Conservation (phyloP, 129 eudicot genomes). For the Centrapalus pauciflorus region DNA sequence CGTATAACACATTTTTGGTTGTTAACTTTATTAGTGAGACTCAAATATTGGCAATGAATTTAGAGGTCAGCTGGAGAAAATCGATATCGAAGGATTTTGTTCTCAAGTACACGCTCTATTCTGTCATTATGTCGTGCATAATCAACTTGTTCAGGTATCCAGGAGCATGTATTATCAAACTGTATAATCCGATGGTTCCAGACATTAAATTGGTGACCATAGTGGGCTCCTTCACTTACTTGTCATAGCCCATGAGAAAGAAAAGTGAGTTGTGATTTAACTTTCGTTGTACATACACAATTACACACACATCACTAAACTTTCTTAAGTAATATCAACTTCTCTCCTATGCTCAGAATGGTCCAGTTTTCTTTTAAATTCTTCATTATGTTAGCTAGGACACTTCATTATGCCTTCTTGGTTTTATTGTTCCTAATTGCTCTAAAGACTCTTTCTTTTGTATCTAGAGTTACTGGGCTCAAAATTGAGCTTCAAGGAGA, state of each 20-base stretch:
- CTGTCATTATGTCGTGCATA: conserved; percentile 77
- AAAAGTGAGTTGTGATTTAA: conserved; percentile 51
- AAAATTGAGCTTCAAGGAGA: conserved; percentile 95
- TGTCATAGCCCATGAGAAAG: conserved; percentile 93
- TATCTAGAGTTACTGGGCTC: conserved; percentile 87
- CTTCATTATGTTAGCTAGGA: no score
- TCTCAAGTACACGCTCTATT: conserved; percentile 84
- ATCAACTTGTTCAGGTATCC: conserved; percentile 84
- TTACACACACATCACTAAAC: background rate
- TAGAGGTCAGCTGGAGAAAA: conserved; percentile 86
- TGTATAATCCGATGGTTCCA: conserved; percentile 81
- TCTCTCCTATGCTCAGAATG: background rate
- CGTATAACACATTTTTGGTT: conserved; percentile 85
- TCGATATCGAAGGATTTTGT: conserved; percentile 83
- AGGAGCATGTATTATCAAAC: background rate
- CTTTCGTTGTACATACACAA: background rate
- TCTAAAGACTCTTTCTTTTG: conserved; percentile 7
- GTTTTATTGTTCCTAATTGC: background rate
- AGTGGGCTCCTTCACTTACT: conserved; percentile 93
- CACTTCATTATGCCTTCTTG: background rate
- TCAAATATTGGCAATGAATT: conserved; percentile 84
- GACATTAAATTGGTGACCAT: conserved; percentile 92
- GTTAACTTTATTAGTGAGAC: conserved; percentile 93
- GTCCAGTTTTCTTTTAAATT: background rate
- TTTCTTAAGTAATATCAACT: background rate